Conservation (phyloP, 2,329 filamentous ascomycete species). For the Pseudogymnoascus destructans region DNA sequence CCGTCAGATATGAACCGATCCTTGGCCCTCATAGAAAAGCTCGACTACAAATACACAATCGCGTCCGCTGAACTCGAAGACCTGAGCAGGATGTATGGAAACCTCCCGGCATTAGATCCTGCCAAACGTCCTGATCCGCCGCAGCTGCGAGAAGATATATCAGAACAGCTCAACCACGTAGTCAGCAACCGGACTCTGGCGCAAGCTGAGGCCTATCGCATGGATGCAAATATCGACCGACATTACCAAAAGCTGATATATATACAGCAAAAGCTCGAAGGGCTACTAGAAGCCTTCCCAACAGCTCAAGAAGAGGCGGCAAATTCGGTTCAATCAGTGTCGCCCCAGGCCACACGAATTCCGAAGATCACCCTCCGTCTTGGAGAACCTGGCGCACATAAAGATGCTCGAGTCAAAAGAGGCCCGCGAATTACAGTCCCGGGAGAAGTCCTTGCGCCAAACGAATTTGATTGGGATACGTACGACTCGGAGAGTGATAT, state of each 20-base stretch:
- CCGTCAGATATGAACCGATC: slow-evolving; percentile 54
- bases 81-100: slow-evolving; percentile 43
- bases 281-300: slow-evolving; percentile 48
- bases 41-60: slow-evolving; percentile 45
- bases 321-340: slow-evolving; percentile 33
- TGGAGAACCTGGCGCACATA: slow-evolving; percentile 25
- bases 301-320: slow-evolving; percentile 36
- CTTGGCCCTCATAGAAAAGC: slow-evolving; percentile 50
- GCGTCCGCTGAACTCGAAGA: slow-evolving; percentile 42
- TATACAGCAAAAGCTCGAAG: slow-evolving; percentile 44
- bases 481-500: slow-evolving; percentile 29
- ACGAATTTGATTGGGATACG: slow-evolving; percentile 49
- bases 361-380: slow-evolving; percentile 35
- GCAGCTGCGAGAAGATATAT: slow-evolving; percentile 46
- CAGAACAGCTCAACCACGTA: slow-evolving; percentile 40
- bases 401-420: slow-evolving; percentile 20
- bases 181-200: slow-evolving; percentile 44
- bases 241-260: slow-evolving; percentile 48
- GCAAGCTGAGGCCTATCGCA: slow-evolving; percentile 48
- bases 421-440: slow-evolving; percentile 51
- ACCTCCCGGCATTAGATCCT: slow-evolving; percentile 36
- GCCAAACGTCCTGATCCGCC: slow-evolving; percentile 37
- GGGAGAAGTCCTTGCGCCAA: slow-evolving; percentile 52
- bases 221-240: slow-evolving; percentile 49
- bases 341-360: slow-evolving; percentile 38